Percentiles rank a stretch among this genome's conserved stretches.
These are phyloP conservation scores for Datisca glomerata DNA, from an alignment of 306 rosid species.

Conservation along the genomic window DNA sequence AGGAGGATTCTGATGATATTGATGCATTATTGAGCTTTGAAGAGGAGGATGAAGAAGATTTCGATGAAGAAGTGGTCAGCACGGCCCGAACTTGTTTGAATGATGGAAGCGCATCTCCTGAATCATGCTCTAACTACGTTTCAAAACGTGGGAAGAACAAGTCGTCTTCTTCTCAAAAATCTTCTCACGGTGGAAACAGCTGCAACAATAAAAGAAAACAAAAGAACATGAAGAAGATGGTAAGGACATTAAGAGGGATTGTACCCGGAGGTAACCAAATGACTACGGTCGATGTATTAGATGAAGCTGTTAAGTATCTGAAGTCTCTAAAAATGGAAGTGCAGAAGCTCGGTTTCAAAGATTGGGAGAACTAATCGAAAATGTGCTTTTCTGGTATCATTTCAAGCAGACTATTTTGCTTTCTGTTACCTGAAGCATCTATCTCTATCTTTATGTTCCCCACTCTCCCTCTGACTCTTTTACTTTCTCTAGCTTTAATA, in stretches of 20 bases:
- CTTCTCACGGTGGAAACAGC: slow-evolving; percentile 29
- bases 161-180: slow-evolving; percentile 18
- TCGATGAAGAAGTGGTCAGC: slow-evolving; percentile 75
- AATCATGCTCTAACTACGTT: slow-evolving; percentile 58
- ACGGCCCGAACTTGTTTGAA: slow-evolving; percentile 67
- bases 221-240: slow-evolving; percentile 70
- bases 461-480: no score
- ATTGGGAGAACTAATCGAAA: slow-evolving; percentile 19
- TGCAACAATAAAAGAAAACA: slow-evolving; percentile 38
- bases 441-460: no score
- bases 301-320: slow-evolving; percentile 84
- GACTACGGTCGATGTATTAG: slow-evolving; percentile 56
- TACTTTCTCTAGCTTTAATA: no score
- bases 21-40: slow-evolving; percentile 89
- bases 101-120: slow-evolving; percentile 36
- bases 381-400: not conserved
- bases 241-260: slow-evolving; percentile 54
- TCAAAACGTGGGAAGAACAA: slow-evolving; percentile 42
- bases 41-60: slow-evolving; percentile 49
- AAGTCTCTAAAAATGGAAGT: slow-evolving; percentile 89
- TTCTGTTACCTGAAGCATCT: no score
- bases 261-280: slow-evolving; percentile 76
- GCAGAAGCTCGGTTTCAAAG: slow-evolving; percentile 51
- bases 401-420: no score
- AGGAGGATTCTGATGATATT: slow-evolving; percentile 70